Conservation (phyloP, 2,329 filamentous ascomycete genomes). For the Tolypocladium sp. region DNA sequence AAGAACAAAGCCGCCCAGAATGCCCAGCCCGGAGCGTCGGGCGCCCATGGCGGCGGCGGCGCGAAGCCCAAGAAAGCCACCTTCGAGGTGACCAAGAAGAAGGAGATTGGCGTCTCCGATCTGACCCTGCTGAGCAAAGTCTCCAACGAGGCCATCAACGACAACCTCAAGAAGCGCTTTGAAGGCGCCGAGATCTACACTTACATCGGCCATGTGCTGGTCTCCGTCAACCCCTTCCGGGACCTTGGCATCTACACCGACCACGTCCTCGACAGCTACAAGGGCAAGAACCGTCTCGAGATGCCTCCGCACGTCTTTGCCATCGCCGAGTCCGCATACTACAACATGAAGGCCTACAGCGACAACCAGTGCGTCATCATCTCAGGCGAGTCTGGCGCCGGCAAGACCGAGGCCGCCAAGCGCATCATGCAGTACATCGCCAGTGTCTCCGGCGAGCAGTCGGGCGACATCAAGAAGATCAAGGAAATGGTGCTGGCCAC, state of each 20-base stretch:
- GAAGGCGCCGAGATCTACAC: constrained; percentile 98
- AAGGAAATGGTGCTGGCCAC: constrained; percentile 99
- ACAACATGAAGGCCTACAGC: constrained; percentile 99
- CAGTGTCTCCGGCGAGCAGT: constrained; percentile 79
- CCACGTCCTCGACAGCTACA: constrained; percentile 83
- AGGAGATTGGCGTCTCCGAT: constrained; percentile 97
- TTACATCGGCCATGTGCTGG: constrained; percentile 98
- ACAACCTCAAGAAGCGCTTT: constrained; percentile 96
- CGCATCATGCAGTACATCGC: constrained; percentile 99
- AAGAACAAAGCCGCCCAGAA: constrained; percentile 27
- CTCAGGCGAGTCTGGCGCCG: constrained; percentile 93
- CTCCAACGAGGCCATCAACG: constrained; percentile 98
- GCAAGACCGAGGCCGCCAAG: constrained; percentile 98
- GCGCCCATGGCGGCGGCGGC: constrained; percentile 22
- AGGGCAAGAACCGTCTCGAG: constrained; percentile 93
- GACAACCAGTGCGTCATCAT: constrained; percentile 99
- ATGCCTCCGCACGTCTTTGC: constrained; percentile 94
- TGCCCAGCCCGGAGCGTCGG: constrained; percentile 30
- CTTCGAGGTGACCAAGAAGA: constrained; percentile 96
- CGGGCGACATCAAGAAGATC: constrained; percentile 86
- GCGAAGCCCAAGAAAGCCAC: constrained; percentile 87
- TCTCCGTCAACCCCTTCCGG: constrained; percentile 96
- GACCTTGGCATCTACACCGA: constrained; percentile 98
- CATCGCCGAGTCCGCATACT: constrained; percentile 92
- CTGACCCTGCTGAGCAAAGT: constrained; percentile 97